Evolutionary conservation across 106 monocot species (phyloP).

Genomic region (Triglochin maritima): DNA sequence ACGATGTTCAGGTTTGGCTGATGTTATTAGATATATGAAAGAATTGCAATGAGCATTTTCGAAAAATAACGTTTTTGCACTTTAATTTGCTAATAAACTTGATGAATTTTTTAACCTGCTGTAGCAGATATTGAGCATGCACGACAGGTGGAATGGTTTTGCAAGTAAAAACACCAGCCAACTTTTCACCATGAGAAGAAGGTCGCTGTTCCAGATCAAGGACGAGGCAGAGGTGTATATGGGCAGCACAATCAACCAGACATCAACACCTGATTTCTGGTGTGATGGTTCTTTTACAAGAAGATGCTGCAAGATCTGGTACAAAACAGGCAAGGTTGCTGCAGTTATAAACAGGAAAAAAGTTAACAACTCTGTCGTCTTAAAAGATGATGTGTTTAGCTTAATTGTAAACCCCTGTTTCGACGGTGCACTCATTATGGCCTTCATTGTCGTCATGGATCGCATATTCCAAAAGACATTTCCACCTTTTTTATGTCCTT

Average conservation of each 20-base stretch:
- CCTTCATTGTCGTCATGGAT: slow-evolving; percentile 71
- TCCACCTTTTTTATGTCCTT: slow-evolving; percentile 27
- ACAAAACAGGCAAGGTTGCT: slow-evolving; percentile 28
- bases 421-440: slow-evolving; percentile 59
- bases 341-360: slow-evolving; percentile 54
- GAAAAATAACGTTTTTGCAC: too few relatives aligned
- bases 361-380: slow-evolving; percentile 23
- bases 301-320: slow-evolving; percentile 44
- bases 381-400: slow-evolving; percentile 69
- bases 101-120: background rate
- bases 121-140: slow-evolving; percentile 59
- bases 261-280: slow-evolving; percentile 18
- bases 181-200: slow-evolving; percentile 60
- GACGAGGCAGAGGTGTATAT: slow-evolving; percentile 46
- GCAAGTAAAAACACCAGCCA: slow-evolving; percentile 21
- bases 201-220: slow-evolving; percentile 28
- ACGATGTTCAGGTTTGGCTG: too few relatives aligned
- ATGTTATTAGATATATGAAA: too few relatives aligned
- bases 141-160: slow-evolving; percentile 57
- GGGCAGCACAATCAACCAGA: background rate
- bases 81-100: too few relatives aligned
- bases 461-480: slow-evolving; percentile 44
- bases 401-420: slow-evolving; percentile 34
- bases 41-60: too few relatives aligned
- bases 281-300: slow-evolving; percentile 53